Conservation (phyloP, 1,284 basidiomycete genomes). For the Inonotus hispidus region DNA sequence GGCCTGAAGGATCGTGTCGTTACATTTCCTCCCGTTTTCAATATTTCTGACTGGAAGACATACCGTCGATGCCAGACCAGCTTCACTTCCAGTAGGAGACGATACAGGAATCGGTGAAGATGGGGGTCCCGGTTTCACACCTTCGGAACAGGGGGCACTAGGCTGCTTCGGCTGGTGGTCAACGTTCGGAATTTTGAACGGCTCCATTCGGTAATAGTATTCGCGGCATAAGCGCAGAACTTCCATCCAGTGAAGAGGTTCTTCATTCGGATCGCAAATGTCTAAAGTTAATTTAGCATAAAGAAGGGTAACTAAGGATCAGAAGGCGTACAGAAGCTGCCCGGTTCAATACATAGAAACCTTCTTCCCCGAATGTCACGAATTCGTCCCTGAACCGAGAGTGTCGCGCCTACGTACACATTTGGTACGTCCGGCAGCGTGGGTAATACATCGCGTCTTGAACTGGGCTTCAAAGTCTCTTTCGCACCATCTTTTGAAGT, state of each 20-base stretch:
- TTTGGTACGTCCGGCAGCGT: conserved; percentile 33
- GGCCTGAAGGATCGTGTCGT: conserved; percentile 34
- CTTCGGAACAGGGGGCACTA: neutral
- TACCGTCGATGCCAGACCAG: conserved; percentile 11
- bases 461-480: conserved; percentile 13
- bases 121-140: conserved; percentile 14
- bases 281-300: conserved; percentile 28
- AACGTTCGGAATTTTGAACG: conserved; percentile 41
- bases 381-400: conserved; percentile 44
- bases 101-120: conserved; percentile 18
- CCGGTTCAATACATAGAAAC: conserved; percentile 40
- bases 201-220: conserved; percentile 40
- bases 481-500: conserved; percentile 17
- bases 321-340: conserved; percentile 34
- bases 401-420: conserved; percentile 46
- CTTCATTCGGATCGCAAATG: conserved; percentile 50
- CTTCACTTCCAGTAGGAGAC: conserved; percentile 17
- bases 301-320: neutral
- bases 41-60: neutral
- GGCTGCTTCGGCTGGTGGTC: conserved; percentile 4
- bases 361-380: conserved; percentile 37
- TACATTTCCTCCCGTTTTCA: neutral
- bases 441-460: conserved; percentile 17
- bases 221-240: conserved; percentile 51
- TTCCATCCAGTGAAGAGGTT: conserved; percentile 50